Evolutionary conservation across 2,329 filamentous ascomycete species (phyloP), one percentile per base, ranked within the genome.

Genomic region (Colletotrichum tropicicola): DNA sequence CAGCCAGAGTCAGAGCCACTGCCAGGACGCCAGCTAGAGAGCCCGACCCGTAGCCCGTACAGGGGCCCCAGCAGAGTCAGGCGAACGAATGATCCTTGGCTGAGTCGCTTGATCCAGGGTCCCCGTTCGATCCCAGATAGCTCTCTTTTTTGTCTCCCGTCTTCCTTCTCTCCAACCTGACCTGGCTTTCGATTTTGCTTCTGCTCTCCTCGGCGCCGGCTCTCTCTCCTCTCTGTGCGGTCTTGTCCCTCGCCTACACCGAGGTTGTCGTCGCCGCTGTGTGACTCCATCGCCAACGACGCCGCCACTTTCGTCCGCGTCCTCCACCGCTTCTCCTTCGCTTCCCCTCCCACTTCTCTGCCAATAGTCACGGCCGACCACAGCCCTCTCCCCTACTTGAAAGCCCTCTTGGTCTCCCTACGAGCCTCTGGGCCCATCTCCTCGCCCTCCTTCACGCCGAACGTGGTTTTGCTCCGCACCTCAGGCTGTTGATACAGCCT

Each of bases 31-130:
- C 52, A 55, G 52, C 52, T 21, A 32, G 52, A 32, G 12, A 57
- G 49, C 58, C 41, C 23, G 45, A 61, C 49, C 58, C 49, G 62
- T 65, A 57, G 45, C 54, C 59, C 45, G 35, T 39, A 49, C 61
- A 28, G 49, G 61, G 59, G 48, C 43, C 61, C 61, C 51, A 51
- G 44, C n/a, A 65, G 32, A 65, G 37, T 55, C 62, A 32, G 44
- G 47, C 43, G 35, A 62, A 55, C 51, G 37, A 45, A 30, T 51
- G 28, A 56, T 30, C 37, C 62, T 47, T 53, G 43, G 35, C 39
- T 45, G 51, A 55, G 28, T 51, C 53, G 44, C 57, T 56, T 28
- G 49, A 55, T 39, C 61, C 30, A 39, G 55, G 56, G 37, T 37
- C 43, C 28, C 55, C 58, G 48, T 64, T 48, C 47, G 39, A 21